Percentiles rank a stretch among this genome's conserved stretches.
Conservation (phyloP, 169 alveolate species). For the Plasmodium vinckei region DNA sequence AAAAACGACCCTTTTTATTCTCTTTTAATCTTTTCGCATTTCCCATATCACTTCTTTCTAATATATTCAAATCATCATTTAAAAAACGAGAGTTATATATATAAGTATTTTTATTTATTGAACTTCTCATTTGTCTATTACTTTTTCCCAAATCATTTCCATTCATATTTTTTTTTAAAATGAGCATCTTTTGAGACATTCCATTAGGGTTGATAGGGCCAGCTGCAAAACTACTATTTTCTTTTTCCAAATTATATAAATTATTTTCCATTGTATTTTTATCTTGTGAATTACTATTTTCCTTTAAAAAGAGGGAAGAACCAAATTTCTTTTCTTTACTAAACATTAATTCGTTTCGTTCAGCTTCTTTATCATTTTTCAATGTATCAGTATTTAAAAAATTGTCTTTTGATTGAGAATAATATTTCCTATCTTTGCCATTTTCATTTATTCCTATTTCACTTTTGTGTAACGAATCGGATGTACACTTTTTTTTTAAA, state of each 20-base stretch:
- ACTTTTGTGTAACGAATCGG: slow-evolving; percentile 27
- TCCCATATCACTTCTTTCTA: slow-evolving; percentile 73
- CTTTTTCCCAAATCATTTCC: slow-evolving; percentile 13
- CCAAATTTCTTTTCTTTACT: neutral
- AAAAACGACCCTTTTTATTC: neutral
- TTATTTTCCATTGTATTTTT: neutral
- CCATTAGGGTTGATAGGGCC: neutral
- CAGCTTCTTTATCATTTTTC: neutral
- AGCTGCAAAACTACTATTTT: neutral
- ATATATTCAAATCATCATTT: slow-evolving; percentile 49
- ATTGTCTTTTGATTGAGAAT: neutral
- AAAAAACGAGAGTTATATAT: slow-evolving; percentile 50
- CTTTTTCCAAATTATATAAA: neutral
- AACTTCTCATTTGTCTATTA: slow-evolving; percentile 13
- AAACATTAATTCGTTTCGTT: neutral
- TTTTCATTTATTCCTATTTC: slow-evolving; percentile 7
- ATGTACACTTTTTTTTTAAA: slow-evolving; percentile 44
- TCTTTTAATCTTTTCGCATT: slow-evolving; percentile 44
- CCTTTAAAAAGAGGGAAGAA: neutral
- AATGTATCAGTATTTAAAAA: neutral
- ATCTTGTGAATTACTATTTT: neutral
- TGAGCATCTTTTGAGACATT: neutral
- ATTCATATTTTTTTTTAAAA: neutral
- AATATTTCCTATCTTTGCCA: neutral
- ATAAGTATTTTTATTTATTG: slow-evolving; percentile 23